Conservation (phyloP, 108 stramenopile species). For the Nannochloropsis salina region DNA sequence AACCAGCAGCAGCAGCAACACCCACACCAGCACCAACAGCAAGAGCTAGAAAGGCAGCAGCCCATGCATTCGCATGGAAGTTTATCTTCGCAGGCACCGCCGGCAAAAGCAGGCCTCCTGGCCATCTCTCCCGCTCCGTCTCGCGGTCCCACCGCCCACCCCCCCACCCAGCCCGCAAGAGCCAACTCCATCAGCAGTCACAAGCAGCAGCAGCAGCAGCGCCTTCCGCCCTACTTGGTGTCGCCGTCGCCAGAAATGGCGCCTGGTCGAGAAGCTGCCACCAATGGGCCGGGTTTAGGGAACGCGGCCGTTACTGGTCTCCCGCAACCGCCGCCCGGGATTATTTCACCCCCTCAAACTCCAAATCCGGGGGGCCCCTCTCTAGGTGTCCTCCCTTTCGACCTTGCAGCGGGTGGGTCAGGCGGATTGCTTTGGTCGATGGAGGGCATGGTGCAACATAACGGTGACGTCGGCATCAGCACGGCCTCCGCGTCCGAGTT, state of each 20-base stretch:
- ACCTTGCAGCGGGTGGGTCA: background rate
- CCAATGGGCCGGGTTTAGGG: background rate
- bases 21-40: conserved; percentile 18
- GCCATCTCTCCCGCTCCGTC: background rate
- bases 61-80: background rate
- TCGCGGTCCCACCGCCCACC: background rate
- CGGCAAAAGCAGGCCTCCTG: background rate
- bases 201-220: background rate
- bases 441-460: background rate
- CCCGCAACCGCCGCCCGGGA: conserved; percentile 14
- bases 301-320: background rate
- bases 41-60: background rate
- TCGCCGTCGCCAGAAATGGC: background rate
- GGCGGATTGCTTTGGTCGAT: background rate
- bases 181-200: background rate
- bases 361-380: background rate
- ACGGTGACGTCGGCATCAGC: no score
- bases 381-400: conserved; percentile 14
- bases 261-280: background rate
- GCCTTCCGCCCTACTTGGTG: background rate
- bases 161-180: background rate
- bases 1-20: background rate
- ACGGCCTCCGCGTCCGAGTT: background rate
- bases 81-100: background rate
- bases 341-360: background rate